Evolutionary conservation across 352 stramenopile species (phyloP), one percentile per base, ranked within the genome.

Genomic region (Phytophthora colocasiae): DNA sequence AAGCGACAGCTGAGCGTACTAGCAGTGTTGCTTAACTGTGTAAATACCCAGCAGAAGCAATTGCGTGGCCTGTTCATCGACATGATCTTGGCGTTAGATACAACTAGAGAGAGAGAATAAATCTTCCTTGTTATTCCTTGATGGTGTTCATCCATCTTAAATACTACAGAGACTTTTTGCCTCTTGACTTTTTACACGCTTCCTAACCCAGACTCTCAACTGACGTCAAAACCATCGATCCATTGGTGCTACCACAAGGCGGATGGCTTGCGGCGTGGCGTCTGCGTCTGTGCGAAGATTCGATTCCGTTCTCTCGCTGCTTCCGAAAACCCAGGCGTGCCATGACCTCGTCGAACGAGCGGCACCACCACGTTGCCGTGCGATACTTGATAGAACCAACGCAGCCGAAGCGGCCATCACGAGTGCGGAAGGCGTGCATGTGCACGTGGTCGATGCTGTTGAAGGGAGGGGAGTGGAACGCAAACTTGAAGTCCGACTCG

Each of bases 381-480:
- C 80, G 80, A 70, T 93, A 96, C 75, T 96, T 96, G 62, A 96
- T 91, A 11, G 80, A 76, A 11, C 84, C 83, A 7, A 93, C 70
- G 50, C 75, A 87, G 26, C 85, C 80, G 39, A 91, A 85, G 36
- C 83, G 77, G 24, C 78, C 71, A 41, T 85, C 64, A 14, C 83
- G 77, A 43, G 71, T 82, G 14, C 79, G 81, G 56, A 96, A 95
- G 15, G 85, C 86, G 70, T 96, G 88, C 86, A 96, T 95, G 79
- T 96, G 88, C 39, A 96, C 85, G 68, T 96, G 88, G 68, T 96
- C 88, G 65, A 96, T 96, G 66, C 84, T 93, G 77, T 96, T 96
- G 69, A 96, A 96, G 15, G 88, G 88, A 9, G 88, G 88, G 19
- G 79, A 87, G 66, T 96, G 88, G 67, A 96, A 96, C 1, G 88